A percentile compares a stretch with the other conserved stretches of the same genome.
phyloP scores from a whole-genome alignment of 352 stramenopile genomes.

The Phytophthora chlamydospora region DNA sequence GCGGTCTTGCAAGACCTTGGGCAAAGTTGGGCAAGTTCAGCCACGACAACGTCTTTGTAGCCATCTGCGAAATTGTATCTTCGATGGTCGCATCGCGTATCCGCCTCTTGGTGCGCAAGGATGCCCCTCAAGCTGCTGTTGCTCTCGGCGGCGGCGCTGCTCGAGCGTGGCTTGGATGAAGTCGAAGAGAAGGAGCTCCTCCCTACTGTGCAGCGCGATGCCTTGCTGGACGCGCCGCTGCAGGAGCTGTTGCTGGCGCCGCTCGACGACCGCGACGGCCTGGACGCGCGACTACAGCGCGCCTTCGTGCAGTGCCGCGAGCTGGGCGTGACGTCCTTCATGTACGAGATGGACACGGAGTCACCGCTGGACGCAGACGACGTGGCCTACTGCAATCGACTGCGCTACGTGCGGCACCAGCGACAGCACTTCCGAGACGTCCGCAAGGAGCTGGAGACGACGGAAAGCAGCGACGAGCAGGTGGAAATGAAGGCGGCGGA shows the following conservation, averaged over 20 bases:
- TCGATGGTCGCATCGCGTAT: constrained; percentile 10
- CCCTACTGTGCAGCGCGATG: constrained; percentile 23
- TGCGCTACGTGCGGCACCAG: constrained; percentile 60
- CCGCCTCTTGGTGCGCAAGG: background rate
- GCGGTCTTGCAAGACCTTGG: too few relatives aligned
- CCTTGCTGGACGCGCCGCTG: constrained; percentile 33
- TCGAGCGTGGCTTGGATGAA: constrained; percentile 5
- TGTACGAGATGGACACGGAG: constrained; percentile 17
- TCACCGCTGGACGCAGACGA: constrained; percentile 15
- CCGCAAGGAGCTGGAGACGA: constrained; percentile 19
- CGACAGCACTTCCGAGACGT: constrained; percentile 43
- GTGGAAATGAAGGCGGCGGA: constrained; percentile 24
- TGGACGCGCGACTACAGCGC: constrained; percentile 43
- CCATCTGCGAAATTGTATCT: constrained; percentile 12
- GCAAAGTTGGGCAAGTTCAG: background rate
- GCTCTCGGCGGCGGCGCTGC: constrained; percentile 3
- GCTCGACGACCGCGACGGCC: constrained; percentile 10
- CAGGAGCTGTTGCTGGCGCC: constrained; percentile 32
- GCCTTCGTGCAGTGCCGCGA: constrained; percentile 43
- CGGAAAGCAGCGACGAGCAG: background rate
- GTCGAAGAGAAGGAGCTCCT: background rate
- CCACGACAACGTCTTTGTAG: background rate
- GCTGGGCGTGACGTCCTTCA: constrained; percentile 28
- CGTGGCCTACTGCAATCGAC: constrained; percentile 45
- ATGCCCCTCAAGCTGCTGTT: constrained; percentile 9